A percentile compares a stretch with the other conserved stretches of the same genome.
Evolutionary conservation across 2,329 filamentous ascomycete species (phyloP).

Genomic region (Ceratocystis alfenasii): DNA sequence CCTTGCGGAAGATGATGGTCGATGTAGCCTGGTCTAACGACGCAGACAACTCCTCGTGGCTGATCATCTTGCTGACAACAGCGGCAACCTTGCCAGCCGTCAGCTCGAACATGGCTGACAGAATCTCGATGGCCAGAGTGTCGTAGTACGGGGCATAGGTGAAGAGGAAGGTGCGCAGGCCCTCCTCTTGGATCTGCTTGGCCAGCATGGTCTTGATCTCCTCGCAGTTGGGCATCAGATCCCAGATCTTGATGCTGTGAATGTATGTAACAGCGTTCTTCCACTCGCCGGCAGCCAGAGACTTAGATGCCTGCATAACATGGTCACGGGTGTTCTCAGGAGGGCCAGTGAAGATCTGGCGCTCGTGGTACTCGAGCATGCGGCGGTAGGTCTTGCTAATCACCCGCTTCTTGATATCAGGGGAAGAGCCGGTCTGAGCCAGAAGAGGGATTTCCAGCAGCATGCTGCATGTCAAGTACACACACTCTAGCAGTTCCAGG

Average conservation of each 20-base stretch:
- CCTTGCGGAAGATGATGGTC: conserved; percentile 98
- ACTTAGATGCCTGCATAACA: conserved; percentile 98
- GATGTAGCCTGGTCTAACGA: conserved; percentile 96
- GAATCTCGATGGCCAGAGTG: conserved; percentile 73
- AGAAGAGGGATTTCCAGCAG: conserved; percentile 94
- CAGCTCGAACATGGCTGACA: conserved; percentile 92
- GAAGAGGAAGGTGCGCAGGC: conserved; percentile 95
- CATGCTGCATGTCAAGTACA: conserved; percentile 98
- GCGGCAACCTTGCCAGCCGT: conserved; percentile 82
- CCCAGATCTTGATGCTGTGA: conserved; percentile 99
- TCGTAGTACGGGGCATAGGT: conserved; percentile 99
- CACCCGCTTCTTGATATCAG: conserved; percentile 91
- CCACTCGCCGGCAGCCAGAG: conserved; percentile 93
- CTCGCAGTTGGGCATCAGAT: conserved; percentile 82
- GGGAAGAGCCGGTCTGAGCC: conserved; percentile 90
- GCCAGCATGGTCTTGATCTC: conserved; percentile 96
- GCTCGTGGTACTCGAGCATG: conserved; percentile 98
- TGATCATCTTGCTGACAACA: conserved; percentile 98
- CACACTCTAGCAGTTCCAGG: conserved; percentile 91
- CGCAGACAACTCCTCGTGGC: conserved; percentile 91
- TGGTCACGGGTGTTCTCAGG: conserved; percentile 98
- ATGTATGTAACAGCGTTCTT: conserved; percentile 91
- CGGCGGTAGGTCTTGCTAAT: conserved; percentile 99
- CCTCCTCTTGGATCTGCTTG: conserved; percentile 97
- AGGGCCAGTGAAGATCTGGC: conserved; percentile 96